Conservation (phyloP, 148 eudicot genomes). For the Silene uniflora region DNA sequence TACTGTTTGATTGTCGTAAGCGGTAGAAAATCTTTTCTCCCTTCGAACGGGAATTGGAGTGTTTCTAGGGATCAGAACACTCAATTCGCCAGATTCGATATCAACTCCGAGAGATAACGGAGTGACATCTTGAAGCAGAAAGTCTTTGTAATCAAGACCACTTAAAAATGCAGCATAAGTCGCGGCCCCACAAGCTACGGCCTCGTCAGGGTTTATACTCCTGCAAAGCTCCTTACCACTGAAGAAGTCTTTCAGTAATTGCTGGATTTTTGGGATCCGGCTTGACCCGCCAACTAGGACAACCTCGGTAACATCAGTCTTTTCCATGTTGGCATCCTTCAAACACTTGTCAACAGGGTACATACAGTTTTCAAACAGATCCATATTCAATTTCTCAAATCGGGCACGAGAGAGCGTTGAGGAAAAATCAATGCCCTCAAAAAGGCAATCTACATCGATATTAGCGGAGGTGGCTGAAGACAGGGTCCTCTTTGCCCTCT, state of each 20-base stretch:
- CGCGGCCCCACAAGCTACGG: slow-evolving; percentile 19
- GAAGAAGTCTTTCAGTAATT: slow-evolving; percentile 7
- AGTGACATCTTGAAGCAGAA: slow-evolving; percentile 9
- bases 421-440: too few species aligned
- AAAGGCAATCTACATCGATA: slow-evolving; percentile 1
- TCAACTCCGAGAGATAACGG: slow-evolving; percentile 14
- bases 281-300: slow-evolving; percentile 10
- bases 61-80: slow-evolving; percentile 7
- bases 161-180: slow-evolving; percentile 3
- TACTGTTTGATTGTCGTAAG: not conserved
- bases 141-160: not conserved
- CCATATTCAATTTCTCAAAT: too few species aligned
- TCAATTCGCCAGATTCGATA: not conserved
- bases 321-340: slow-evolving; percentile 9
- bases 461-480: not conserved
- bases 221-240: slow-evolving; percentile 5
- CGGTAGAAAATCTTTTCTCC: not conserved
- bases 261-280: slow-evolving; percentile 8
- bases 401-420: too few species aligned
- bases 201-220: slow-evolving; percentile 12
- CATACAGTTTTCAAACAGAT: too few species aligned
- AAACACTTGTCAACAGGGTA: too few species aligned
- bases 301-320: not conserved
- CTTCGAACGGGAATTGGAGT: not conserved
- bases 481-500: not conserved